phyloP scores from a whole-genome alignment of 78 protist species.

The Dictyostelium purpureum region DNA sequence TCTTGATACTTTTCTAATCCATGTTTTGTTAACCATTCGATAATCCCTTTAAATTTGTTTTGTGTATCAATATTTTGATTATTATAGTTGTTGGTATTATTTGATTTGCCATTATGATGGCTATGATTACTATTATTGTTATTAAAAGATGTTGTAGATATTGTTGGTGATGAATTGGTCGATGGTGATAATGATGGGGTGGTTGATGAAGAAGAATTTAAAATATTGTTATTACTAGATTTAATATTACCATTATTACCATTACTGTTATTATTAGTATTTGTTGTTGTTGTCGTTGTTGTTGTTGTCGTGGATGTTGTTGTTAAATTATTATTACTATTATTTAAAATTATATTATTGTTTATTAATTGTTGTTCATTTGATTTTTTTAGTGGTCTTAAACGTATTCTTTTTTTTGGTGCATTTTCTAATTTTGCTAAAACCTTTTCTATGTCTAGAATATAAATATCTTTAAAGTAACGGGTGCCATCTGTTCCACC shows the following conservation, averaged over 20 bases:
- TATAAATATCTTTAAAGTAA: constrained; percentile 27
- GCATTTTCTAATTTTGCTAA: constrained; percentile 10
- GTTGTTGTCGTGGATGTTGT: neutral
- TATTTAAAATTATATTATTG: neutral
- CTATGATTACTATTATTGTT: neutral
- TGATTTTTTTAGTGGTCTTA: constrained; percentile 40
- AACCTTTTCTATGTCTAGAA: constrained; percentile 38
- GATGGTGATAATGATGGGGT: neutral
- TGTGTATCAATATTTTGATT: neutral
- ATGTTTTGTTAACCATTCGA: constrained; percentile 29
- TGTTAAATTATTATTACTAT: neutral
- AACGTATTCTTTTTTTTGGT: constrained; percentile 52
- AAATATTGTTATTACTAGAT: neutral
- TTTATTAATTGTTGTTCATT: neutral
- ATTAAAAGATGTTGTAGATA: constrained; percentile 1
- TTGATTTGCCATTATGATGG: neutral
- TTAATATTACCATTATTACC: neutral
- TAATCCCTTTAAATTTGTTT: neutral
- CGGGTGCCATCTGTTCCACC: constrained; percentile 13
- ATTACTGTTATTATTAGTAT: neutral
- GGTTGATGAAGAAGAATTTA: neutral
- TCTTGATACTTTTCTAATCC: constrained; percentile 33
- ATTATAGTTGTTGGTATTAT: neutral
- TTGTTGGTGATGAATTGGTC: neutral
- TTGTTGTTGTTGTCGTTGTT: neutral